These are phyloP conservation scores for Thamnidium elegans DNA, from an alignment of 192 early-diverging fungal genomes.

Conservation along the genomic window DNA sequence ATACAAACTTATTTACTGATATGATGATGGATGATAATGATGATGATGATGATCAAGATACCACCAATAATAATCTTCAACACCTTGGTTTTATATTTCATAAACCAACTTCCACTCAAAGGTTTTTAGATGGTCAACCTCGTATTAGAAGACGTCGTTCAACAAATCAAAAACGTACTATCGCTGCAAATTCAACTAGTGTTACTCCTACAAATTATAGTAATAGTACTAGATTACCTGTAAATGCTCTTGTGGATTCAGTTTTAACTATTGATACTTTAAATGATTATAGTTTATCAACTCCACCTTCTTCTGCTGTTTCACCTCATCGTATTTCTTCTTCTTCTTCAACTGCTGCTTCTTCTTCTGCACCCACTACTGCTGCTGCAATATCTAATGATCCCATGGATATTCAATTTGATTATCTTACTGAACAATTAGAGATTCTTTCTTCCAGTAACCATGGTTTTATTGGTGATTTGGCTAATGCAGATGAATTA, in stretches of 20 bases:
- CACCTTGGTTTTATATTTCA: slow-evolving; percentile 10
- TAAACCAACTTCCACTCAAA: slow-evolving; percentile 2
- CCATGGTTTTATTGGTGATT: slow-evolving; percentile 4
- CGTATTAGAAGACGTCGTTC: slow-evolving; percentile 8
- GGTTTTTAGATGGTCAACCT: slow-evolving; percentile 17
- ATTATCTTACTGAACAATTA: slow-evolving; percentile 11
- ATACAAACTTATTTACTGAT: neutral
- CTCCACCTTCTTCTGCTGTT: slow-evolving; percentile 8
- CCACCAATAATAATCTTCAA: neutral
- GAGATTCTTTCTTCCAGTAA: neutral
- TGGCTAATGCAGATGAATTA: slow-evolving; percentile 18
- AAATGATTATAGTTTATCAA: slow-evolving; percentile 6
- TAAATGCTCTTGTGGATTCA: neutral
- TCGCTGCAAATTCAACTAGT: too few relatives aligned
- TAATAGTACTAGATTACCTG: too few relatives aligned
- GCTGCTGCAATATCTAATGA: neutral
- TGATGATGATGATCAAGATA: neutral
- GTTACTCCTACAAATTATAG: too few relatives aligned
- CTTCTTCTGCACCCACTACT: neutral
- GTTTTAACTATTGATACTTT: neutral
- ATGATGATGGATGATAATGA: neutral
- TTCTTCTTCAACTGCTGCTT: too few relatives aligned
- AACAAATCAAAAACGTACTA: slow-evolving; percentile 5
- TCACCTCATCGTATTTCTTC: neutral
- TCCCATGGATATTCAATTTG: slow-evolving; percentile 12